A percentile compares a stretch with the other conserved stretches of the same genome.
Conservation (phyloP, 129 eudicot genomes). For the Arctium lappa region DNA sequence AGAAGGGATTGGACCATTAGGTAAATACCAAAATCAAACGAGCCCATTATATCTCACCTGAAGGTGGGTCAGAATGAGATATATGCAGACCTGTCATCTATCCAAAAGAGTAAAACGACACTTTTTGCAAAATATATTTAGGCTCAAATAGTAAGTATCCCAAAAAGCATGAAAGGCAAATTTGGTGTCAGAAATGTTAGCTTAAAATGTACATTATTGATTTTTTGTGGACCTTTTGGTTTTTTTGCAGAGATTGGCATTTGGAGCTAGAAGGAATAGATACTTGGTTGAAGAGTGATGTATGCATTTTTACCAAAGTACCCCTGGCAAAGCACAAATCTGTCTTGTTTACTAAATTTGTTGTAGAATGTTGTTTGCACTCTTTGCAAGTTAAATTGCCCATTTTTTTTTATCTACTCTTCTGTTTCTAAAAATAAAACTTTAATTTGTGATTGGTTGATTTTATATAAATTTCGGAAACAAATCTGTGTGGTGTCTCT, state of each 20-base stretch:
- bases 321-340: neutral
- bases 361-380: slow-evolving; percentile 19
- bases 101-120: neutral
- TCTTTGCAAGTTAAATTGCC: slow-evolving; percentile 8
- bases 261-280: slow-evolving; percentile 94
- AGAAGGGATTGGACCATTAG: too few relatives aligned
- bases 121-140: neutral
- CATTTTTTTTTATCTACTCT: neutral
- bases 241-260: slow-evolving; percentile 66
- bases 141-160: neutral
- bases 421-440: neutral
- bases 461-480: too few relatives aligned
- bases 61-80: neutral
- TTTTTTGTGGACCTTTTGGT: neutral
- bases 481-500: too few relatives aligned
- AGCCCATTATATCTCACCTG: too few relatives aligned
- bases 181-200: neutral
- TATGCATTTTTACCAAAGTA: neutral
- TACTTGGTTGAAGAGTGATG: slow-evolving; percentile 74
- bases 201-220: slow-evolving; percentile 8
- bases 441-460: neutral
- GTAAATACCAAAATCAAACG: neutral
- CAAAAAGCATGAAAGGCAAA: neutral
- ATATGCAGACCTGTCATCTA: neutral
- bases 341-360: slow-evolving; percentile 13